phyloP scores from a whole-genome alignment of 164 flowering plant species.

The Kalanchoe fedtschenkoi region DNA sequence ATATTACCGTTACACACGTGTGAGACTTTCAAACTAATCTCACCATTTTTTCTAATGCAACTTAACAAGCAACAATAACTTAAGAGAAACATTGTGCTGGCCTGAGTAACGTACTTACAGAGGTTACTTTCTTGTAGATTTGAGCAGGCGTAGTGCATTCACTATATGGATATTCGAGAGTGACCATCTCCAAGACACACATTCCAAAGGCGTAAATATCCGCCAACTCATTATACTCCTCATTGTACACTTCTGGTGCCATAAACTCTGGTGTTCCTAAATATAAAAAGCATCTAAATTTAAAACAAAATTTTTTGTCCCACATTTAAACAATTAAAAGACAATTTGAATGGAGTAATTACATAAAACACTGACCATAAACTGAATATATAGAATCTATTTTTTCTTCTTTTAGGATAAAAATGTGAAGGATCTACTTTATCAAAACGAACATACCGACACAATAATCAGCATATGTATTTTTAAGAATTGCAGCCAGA shows the following conservation, averaged over 20 bases:
- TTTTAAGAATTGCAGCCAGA: constrained; percentile 47
- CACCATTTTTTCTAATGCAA: not conserved
- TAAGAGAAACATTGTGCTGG: not conserved
- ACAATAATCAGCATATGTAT: constrained; percentile 55
- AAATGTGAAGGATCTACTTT: not conserved
- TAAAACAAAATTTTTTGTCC: too few species aligned
- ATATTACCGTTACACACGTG: not conserved
- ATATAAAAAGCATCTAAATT: not conserved
- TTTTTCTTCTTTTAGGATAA: not conserved
- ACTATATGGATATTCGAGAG: constrained; percentile 59
- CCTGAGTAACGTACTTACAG: constrained; percentile 25
- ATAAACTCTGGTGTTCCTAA: constrained; percentile 57
- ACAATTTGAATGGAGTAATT: too few species aligned
- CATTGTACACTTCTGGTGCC: constrained; percentile 62
- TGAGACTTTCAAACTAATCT: not conserved
- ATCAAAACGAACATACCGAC: constrained; percentile 34
- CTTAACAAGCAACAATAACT: not conserved
- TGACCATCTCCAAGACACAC: constrained; percentile 66
- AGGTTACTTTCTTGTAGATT: constrained; percentile 56
- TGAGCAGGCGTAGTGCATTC: constrained; percentile 64
- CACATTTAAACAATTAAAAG: too few species aligned
- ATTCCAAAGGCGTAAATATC: constrained; percentile 66
- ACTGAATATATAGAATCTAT: not conserved
- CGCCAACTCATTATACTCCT: constrained; percentile 53
- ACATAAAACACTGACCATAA: not conserved